phyloP scores from a whole-genome alignment of 2,329 filamentous ascomycete species.

The Trichoderma endophyticum region DNA sequence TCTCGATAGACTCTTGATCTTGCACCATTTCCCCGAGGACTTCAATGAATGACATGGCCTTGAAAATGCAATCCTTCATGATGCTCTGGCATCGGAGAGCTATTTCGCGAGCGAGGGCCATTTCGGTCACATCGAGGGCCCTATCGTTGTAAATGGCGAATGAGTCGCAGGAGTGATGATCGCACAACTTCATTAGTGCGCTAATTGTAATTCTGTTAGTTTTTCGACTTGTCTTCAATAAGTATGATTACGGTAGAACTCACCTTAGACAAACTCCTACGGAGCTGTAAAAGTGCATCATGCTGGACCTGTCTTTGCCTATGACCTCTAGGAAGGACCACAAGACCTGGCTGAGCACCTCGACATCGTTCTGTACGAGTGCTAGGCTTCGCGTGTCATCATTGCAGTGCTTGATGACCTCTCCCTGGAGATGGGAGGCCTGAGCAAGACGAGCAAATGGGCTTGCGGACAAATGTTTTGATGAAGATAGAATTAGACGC shows the following conservation, averaged over 20 bases:
- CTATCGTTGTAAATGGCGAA: not conserved
- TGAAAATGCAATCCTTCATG: not conserved
- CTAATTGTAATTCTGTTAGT: not conserved
- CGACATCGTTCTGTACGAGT: conserved; percentile 1
- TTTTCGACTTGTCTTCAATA: not conserved
- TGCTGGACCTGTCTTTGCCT: conserved; percentile 12
- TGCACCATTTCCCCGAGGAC: not conserved
- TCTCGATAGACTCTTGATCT: not conserved
- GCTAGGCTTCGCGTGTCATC: conserved; percentile 2
- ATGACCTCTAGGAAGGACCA: conserved; percentile 15
- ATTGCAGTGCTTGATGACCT: conserved; percentile 25
- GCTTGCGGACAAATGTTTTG: conserved; percentile 28
- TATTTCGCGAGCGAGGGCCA: conserved; percentile 12
- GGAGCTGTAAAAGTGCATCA: conserved; percentile 16
- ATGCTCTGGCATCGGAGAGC: conserved; percentile 3
- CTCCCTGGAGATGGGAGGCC: conserved; percentile 32
- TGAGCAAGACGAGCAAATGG: conserved; percentile 33
- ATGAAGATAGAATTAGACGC: conserved; percentile 18
- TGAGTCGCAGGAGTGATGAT: conserved; percentile 19
- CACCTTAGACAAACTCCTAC: conserved; percentile 17
- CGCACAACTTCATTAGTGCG: conserved; percentile 19
- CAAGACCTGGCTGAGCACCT: conserved; percentile 9
- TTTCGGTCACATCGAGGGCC: not conserved
- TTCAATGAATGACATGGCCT: conserved; percentile 6
- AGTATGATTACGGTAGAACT: not conserved